phyloP scores from a whole-genome alignment of 257 asterid species.

The Scutellaria barbata region DNA sequence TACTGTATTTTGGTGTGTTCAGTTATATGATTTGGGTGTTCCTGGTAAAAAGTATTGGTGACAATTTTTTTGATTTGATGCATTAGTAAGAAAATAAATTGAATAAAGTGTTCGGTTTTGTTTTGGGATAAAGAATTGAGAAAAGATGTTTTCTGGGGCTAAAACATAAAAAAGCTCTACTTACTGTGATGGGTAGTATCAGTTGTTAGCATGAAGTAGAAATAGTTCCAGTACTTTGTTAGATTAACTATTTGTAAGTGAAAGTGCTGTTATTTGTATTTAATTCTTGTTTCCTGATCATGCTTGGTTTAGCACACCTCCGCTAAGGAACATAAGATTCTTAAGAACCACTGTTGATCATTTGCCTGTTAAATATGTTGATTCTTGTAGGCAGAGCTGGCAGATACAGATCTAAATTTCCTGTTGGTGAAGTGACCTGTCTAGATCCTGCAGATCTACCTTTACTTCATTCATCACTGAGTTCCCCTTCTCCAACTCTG shows the following conservation, averaged over 20 bases:
- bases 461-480: conserved; percentile 73
- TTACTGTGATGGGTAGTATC: not conserved
- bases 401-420: conserved; percentile 84
- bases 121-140: not conserved
- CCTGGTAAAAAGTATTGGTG: not conserved
- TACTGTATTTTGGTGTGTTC: not conserved
- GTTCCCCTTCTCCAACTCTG: conserved; percentile 76
- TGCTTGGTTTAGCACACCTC: not conserved
- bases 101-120: not conserved
- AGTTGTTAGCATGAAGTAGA: not conserved
- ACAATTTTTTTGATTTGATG: not conserved
- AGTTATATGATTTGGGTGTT: not conserved
- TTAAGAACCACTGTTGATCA: not conserved
- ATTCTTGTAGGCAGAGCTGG: conserved; percentile 92
- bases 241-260: not conserved
- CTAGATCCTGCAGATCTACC: conserved; percentile 67
- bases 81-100: not conserved
- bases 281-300: not conserved
- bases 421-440: conserved; percentile 92
- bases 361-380: conserved; percentile 4
- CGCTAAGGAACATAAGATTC: not conserved
- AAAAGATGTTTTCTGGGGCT: not conserved
- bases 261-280: conserved; percentile 5
- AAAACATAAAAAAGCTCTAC: not conserved
- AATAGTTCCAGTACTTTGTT: not conserved